These are phyloP conservation scores for Euryodendron excelsum DNA, from an alignment of 148 eudicot genomes.

Conservation along the genomic window DNA sequence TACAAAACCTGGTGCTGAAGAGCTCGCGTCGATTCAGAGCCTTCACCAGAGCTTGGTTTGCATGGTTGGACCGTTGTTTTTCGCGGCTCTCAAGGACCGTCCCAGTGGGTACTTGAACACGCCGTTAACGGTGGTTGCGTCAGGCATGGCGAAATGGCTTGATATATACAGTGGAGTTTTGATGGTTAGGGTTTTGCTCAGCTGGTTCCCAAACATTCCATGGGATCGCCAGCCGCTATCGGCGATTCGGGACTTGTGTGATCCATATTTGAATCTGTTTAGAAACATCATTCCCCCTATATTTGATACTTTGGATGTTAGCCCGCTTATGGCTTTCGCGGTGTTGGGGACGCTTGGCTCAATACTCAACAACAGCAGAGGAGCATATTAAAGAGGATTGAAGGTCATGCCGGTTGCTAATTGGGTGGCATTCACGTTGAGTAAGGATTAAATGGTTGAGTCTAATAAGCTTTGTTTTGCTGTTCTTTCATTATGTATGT, in stretches of 20 bases:
- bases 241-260: slow-evolving; percentile 78
- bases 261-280: slow-evolving; percentile 69
- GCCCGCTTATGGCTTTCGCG: slow-evolving; percentile 69
- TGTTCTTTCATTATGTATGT: no score
- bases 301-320: slow-evolving; percentile 61
- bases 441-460: no score
- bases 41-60: slow-evolving; percentile 25
- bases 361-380: slow-evolving; percentile 44
- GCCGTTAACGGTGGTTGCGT: slow-evolving; percentile 60
- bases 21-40: slow-evolving; percentile 17
- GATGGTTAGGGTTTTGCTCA: slow-evolving; percentile 78
- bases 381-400: slow-evolving; percentile 20
- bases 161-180: slow-evolving; percentile 65
- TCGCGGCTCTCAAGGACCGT: slow-evolving; percentile 48
- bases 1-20: slow-evolving; percentile 17
- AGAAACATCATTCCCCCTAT: slow-evolving; percentile 73
- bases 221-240: slow-evolving; percentile 80
- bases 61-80: slow-evolving; percentile 51
- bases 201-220: slow-evolving; percentile 78
- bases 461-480: no score
- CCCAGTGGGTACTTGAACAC: slow-evolving; percentile 46
- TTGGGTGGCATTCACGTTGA: no score
- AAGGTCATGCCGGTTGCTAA: no score
- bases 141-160: slow-evolving; percentile 69
- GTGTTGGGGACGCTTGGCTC: slow-evolving; percentile 58